Evolutionary conservation across 2,329 filamentous ascomycete genomes (phyloP).

Genomic region (Pezicula carpinea): DNA sequence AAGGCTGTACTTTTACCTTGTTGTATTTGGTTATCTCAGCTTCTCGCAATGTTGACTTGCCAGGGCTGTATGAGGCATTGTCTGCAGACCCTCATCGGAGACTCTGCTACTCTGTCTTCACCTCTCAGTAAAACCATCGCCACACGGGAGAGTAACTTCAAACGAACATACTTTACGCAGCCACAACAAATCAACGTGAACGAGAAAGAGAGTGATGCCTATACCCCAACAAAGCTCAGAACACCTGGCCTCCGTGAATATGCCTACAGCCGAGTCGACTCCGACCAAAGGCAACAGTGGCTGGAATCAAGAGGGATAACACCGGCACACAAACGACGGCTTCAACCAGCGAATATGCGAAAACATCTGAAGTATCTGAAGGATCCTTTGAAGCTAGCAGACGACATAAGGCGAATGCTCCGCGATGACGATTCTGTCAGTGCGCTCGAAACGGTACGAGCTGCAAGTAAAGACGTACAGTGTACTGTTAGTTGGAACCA

Average conservation of each 20-base stretch:
- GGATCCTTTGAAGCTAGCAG: slow-evolving; percentile 70
- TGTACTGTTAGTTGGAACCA: slow-evolving; percentile 85
- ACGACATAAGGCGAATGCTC: slow-evolving; percentile 60
- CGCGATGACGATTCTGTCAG: slow-evolving; percentile 55
- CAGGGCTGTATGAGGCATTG: slow-evolving; percentile 24
- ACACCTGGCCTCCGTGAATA: too few relatives aligned
- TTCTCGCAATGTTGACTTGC: slow-evolving; percentile 23
- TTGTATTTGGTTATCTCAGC: neutral
- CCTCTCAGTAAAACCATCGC: slow-evolving; percentile 1
- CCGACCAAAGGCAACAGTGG: slow-evolving; percentile 14
- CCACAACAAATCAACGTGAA: neutral
- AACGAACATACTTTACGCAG: slow-evolving; percentile 7
- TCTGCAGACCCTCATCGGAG: slow-evolving; percentile 22
- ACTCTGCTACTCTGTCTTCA: slow-evolving; percentile 9
- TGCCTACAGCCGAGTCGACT: neutral
- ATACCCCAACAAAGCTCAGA: too few relatives aligned
- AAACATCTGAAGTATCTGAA: slow-evolving; percentile 23
- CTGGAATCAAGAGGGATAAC: slow-evolving; percentile 18
- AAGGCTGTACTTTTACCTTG: neutral
- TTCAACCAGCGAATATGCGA: slow-evolving; percentile 1
- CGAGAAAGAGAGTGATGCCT: too few relatives aligned
- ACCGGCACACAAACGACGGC: slow-evolving; percentile 6
- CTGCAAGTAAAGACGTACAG: slow-evolving; percentile 59
- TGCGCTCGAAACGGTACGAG: slow-evolving; percentile 63
- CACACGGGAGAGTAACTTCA: slow-evolving; percentile 2